Base-by-base conservation (phyloP, 2,329 filamentous ascomycete genomes). In the Emericellopsis cladophorae region DNA sequence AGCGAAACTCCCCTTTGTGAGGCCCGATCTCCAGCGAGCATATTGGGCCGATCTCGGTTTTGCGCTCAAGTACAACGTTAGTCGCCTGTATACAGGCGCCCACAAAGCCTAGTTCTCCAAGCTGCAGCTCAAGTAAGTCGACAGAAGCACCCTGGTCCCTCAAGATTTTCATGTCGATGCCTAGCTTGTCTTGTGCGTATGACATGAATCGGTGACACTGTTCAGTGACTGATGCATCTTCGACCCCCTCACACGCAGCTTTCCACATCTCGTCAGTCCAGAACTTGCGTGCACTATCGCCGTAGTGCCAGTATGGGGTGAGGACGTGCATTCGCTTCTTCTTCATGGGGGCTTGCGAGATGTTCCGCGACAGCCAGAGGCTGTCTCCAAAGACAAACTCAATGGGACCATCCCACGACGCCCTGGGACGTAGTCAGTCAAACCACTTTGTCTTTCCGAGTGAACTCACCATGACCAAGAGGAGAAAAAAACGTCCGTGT, bases 351-450 rank as follows among this genome's bases (percentile, higher is more conserved):
- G 40, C 45, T 5, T 45, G 37, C 26, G 45, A 40, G 26, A 45
- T 46, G 37, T 46, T 46, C 23, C 45, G 23, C 7, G 45, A 43
- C 5, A 46, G 33, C 42, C 42, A 46, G 35, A 31, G 33, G 39
- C 40, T 46, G 21, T 46, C 45, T 8, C 37, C 40, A 18, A 46
- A 46, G 14, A 43, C 39, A 14, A 46, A 46, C 18, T 46, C 45
- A 8, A 46, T 39, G n/a, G 45, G 31, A 3, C 45, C 45, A 22
- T 40, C 32, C 38, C 41, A 41, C 5, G 42, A 42, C 18, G 43
- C 31, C 45, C 45, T 44, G 36, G 21, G 15, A 21, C 18, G 26
- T 14, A 10, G 12, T 18, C 8, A 9, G 22, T 24, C 14, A 24
- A 26, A 10, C 21, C 22, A 37, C 15, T n/a, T 8, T 5, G 16